Conservation (phyloP, 2,329 filamentous ascomycete species). For the Fusarium brachygibbosum region DNA sequence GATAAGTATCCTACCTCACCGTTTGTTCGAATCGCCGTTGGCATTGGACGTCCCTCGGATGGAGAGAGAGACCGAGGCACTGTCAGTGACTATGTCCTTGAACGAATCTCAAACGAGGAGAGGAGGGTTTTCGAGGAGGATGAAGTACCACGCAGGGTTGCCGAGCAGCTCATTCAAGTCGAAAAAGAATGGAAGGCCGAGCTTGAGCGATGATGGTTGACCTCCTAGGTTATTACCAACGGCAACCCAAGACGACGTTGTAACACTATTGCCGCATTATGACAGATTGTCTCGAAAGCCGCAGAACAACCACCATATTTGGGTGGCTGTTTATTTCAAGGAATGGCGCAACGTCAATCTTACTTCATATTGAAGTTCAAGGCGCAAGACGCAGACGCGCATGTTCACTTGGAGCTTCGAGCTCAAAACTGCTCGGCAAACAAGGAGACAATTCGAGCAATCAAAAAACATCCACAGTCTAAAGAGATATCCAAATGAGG, state of each 20-base stretch:
- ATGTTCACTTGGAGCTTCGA: neutral
- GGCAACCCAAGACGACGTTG: neutral
- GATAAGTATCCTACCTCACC: conserved; percentile 57
- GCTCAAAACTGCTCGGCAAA: neutral
- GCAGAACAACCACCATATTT: neutral
- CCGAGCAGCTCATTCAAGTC: conserved; percentile 63
- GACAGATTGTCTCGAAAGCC: neutral
- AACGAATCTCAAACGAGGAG: conserved; percentile 70
- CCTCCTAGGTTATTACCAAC: neutral
- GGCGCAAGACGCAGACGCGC: neutral
- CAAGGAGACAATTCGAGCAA: neutral
- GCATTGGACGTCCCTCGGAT: conserved; percentile 82
- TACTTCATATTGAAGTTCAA: neutral
- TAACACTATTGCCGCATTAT: neutral
- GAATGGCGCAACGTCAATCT: neutral
- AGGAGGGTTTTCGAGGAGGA: conserved; percentile 63
- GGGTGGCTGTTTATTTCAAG: neutral
- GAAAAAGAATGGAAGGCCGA: conserved; percentile 56
- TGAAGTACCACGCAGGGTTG: conserved; percentile 65
- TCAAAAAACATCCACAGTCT: neutral
- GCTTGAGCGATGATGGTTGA: conserved; percentile 32
- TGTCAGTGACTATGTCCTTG: conserved; percentile 84
- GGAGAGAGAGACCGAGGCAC: conserved; percentile 71
- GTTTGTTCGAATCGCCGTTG: conserved; percentile 78
- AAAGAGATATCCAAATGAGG: conserved; percentile 26